phyloP scores from a whole-genome alignment of 129 eudicot genomes.

The Helichrysum umbraculigerum region DNA sequence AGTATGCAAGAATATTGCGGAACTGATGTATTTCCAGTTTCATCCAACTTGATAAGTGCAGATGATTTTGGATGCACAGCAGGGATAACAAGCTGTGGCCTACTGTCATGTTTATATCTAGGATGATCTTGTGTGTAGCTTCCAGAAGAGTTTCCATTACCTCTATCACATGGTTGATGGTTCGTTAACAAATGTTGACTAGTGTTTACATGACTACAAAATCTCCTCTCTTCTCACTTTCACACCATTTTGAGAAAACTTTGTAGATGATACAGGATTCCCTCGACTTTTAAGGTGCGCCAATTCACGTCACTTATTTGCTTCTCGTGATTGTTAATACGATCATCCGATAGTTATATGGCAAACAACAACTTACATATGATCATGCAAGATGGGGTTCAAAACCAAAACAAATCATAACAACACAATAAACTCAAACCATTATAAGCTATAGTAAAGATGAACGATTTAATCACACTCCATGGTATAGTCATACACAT shows the following conservation, averaged over 20 bases:
- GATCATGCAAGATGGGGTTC: too few species aligned
- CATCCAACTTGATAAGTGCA: slow-evolving; percentile 37
- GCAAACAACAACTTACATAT: too few species aligned
- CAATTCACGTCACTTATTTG: slow-evolving; percentile 28
- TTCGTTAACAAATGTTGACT: slow-evolving; percentile 35
- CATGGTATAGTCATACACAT: too few species aligned
- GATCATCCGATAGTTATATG: too few species aligned
- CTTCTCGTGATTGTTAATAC: too few species aligned
- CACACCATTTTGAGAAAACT: slow-evolving; percentile 25
- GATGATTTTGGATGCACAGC: slow-evolving; percentile 39
- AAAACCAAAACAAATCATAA: too few species aligned
- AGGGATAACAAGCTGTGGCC: slow-evolving; percentile 65
- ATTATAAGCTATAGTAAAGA: too few species aligned
- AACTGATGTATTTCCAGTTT: slow-evolving; percentile 34
- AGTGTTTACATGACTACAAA: slow-evolving; percentile 46
- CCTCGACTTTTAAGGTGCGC: slow-evolving; percentile 57
- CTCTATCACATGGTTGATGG: slow-evolving; percentile 28
- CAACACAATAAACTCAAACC: too few species aligned
- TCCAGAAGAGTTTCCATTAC: slow-evolving; percentile 32
- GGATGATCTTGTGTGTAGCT: slow-evolving; percentile 20
- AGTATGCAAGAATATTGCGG: slow-evolving; percentile 5
- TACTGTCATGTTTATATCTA: slow-evolving; percentile 34
- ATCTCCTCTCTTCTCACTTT: slow-evolving; percentile 50
- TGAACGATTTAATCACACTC: too few species aligned
- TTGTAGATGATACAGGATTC: slow-evolving; percentile 31